These are phyloP conservation scores for Sextonia rubra DNA, from an alignment of 164 flowering plant species.

Conservation along the genomic window DNA sequence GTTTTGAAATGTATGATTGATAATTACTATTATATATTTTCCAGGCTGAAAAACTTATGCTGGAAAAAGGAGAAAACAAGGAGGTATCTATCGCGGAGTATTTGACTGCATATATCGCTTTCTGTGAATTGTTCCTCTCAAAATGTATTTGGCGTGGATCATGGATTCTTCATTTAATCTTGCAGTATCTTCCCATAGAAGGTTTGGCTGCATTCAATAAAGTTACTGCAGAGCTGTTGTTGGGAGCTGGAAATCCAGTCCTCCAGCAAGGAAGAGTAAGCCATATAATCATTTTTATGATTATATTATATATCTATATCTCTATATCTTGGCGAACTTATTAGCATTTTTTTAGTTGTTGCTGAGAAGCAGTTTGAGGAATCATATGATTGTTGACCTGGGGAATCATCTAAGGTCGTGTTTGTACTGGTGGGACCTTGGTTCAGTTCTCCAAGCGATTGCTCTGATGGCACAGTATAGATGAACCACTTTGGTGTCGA, in stretches of 20 bases:
- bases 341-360: not conserved
- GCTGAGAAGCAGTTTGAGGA: not conserved
- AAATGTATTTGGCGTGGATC: conserved; percentile 9
- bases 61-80: conserved; percentile 88
- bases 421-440: not conserved
- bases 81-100: conserved; percentile 61
- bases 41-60: conserved; percentile 87
- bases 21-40: conserved; percentile 8
- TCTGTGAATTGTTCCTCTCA: not conserved
- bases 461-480: not conserved
- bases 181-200: conserved; percentile 98
- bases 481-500: too few species aligned
- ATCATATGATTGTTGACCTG: too few species aligned
- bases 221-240: conserved; percentile 81
- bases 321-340: not conserved
- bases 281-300: not conserved
- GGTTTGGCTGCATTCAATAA: conserved; percentile 96
- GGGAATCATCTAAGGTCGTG: not conserved
- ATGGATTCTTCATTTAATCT: not conserved
- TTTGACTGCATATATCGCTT: conserved; percentile 3
- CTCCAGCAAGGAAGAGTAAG: conserved; percentile 79
- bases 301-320: too few species aligned
- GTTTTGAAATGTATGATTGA: not conserved
- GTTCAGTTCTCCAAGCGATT: too few species aligned
- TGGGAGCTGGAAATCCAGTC: conserved; percentile 81